These are phyloP conservation scores for Fusarium sp. DNA, from an alignment of 2,329 filamentous ascomycete genomes.

Conservation along the genomic window DNA sequence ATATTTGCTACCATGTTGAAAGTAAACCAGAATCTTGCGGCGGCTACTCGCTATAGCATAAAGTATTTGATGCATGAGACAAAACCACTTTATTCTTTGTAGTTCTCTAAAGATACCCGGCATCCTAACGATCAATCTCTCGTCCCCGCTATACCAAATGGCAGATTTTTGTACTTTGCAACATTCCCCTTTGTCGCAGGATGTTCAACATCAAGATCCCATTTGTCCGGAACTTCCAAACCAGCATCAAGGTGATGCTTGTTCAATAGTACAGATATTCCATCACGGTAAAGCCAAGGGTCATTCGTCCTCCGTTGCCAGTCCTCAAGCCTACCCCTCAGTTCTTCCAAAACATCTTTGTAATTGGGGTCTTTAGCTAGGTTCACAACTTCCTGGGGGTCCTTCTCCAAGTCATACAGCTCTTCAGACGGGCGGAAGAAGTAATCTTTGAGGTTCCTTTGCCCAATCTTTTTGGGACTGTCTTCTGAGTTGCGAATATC, in stretches of 20 bases:
- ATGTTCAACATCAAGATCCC: neutral
- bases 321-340: neutral
- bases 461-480: slow-evolving; percentile 47
- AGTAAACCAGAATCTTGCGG: too few species aligned
- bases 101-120: fast-evolving
- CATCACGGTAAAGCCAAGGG: neutral
- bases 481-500: slow-evolving; percentile 53
- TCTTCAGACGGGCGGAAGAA: slow-evolving; percentile 58
- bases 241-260: neutral
- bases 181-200: neutral
- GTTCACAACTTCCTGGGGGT: slow-evolving; percentile 59
- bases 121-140: neutral
- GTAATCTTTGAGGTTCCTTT: slow-evolving; percentile 54
- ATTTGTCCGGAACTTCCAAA: neutral
- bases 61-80: fast-evolving
- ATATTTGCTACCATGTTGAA: fast-evolving
- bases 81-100: fast-evolving
- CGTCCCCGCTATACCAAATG: neutral
- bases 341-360: neutral
- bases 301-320: neutral
- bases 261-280: neutral
- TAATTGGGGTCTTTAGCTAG: slow-evolving; percentile 34
- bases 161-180: neutral
- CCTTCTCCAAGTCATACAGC: slow-evolving; percentile 57
- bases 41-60: neutral